A percentile compares a stretch with the other conserved stretches of the same genome.
phyloP scores from a whole-genome alignment of 352 stramenopile genomes.

The Pythium rishiriense region DNA sequence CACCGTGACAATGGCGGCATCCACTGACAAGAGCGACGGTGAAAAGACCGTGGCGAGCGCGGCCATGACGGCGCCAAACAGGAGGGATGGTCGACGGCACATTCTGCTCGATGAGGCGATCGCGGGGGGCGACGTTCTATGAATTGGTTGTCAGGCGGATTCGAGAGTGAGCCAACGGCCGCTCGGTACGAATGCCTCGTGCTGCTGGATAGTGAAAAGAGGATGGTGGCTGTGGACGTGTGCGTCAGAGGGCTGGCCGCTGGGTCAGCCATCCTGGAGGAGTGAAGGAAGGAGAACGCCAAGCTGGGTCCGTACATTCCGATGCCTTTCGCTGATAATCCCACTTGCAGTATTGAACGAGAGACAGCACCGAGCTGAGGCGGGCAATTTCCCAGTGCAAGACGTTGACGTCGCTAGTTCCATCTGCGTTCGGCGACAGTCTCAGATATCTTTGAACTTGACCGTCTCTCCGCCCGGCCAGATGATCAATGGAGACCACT shows the following conservation, averaged over 20 bases:
- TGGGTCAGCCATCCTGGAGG: background rate
- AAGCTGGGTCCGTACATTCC: slow-evolving; percentile 44
- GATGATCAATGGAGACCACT: too few relatives aligned
- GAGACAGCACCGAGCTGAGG: background rate
- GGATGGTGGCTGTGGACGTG: background rate
- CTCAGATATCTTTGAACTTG: background rate
- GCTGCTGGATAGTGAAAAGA: background rate
- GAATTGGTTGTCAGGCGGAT: too few relatives aligned
- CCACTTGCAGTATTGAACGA: slow-evolving; percentile 92
- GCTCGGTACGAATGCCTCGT: too few relatives aligned
- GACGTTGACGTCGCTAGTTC: background rate
- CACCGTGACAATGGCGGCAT: too few relatives aligned
- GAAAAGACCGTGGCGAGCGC: too few relatives aligned
- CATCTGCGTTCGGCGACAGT: background rate
- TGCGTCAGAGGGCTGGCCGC: background rate
- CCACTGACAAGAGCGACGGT: too few relatives aligned
- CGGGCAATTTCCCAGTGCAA: background rate
- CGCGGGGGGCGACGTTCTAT: too few relatives aligned
- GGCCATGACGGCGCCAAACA: too few relatives aligned
- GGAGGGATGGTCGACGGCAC: too few relatives aligned
- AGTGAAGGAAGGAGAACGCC: background rate
- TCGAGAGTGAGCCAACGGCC: too few relatives aligned
- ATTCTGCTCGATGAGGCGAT: too few relatives aligned
- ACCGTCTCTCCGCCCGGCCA: background rate
- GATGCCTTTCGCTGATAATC: slow-evolving; percentile 74